Evolutionary conservation across 306 rosid species (phyloP), one percentile per base, ranked within the genome.

Genomic region (Spatholobus suberectus): DNA sequence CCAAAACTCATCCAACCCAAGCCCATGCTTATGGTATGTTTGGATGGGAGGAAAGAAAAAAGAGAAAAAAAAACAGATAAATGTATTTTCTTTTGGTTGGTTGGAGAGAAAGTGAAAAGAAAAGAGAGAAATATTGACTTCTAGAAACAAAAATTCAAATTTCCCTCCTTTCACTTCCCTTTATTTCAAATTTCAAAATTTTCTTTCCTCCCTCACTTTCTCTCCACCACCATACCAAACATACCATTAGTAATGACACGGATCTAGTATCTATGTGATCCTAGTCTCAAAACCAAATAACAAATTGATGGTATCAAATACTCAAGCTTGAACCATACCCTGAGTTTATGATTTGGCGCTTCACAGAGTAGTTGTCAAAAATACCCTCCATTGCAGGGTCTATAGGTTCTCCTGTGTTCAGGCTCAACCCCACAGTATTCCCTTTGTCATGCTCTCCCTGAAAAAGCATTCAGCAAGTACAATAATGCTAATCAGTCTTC

Each of bases 381-480:
- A 93, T 96, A 40, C 99, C 99, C 94, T 93, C 99, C 92, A 96
- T 85, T 38, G 89, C 91, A 24, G 99, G 98, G 90, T 96, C 95
- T 72, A 93, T 70, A 0, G 98, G 97, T 84, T 93, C 99, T 76
- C 99, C 99, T 0, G 98, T 92, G 85, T 91, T 84, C 65, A 90
- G 98, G 81, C 78, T 93, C 88, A 96, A 84, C 35, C 99, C 99
- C 54, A 93, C 98, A 40, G 87, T 5, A 51, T 93, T 93, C 43
- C 99, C 98, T 65, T 83, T 85, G 62, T 93, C 98, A 70, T 92
- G 98, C 84, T 91, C 99, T 75, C 99, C 99, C 99, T 96, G 90
- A 84, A 89, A 78, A 40, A 72, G 37, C 76, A 88, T 57, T 80
- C 68, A 80, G 70, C 72, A 46, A 23, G 65, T 12, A 59, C 21